Base-by-base conservation (phyloP, 2,329 filamentous ascomycete genomes). In the Fusarium penzigii region DNA sequence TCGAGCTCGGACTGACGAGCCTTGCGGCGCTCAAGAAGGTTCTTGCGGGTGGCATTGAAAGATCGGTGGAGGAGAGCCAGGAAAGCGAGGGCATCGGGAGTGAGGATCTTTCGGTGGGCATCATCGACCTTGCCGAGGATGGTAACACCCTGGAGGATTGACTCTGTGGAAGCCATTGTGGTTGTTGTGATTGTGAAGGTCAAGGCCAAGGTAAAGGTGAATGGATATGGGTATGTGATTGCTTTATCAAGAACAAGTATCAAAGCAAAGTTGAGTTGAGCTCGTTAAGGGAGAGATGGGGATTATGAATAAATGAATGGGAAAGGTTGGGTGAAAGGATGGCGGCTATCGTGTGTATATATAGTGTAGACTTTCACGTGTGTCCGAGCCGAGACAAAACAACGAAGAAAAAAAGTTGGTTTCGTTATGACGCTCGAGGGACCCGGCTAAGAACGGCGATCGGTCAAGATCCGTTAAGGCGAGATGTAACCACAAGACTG, bases 41-140 rank as follows among this genome's bases (percentile, higher is more conserved):
- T 80, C 80, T 96, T 96, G 75, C 94, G 90, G 50, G 88, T 93
- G 59, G 74, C 78, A 74, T 97, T 95, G 83, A 97, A 97, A 60
- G 92, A 91, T 70, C 93, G 88, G 78, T 99, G 94, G 67, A 99
- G 85, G 59, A 97, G 87, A 38, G 93, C 90, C 55, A 99, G 85
- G 80, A 97, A 99, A 58, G 91, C 89, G 60, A 90, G 86, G 50
- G 93, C 93, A 61, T 95, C 84, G 65, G 92, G 93, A 58, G 86
- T 96, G 61, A 97, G 84, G 72, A 99, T 95, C 81, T 96, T 93
- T 77, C 85, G 86, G 72, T 92, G 88, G 64, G 87, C 78, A 53
- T 93, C 85, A 68, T 85, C 86, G 69, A 97, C 78, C 57, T 83
- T 75, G 68, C 91, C 93, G 67, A 91, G 86, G 80, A 97, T 84